phyloP scores from a whole-genome alignment of 177 flowering plant genomes.

The Tripterygium wilfordii region DNA sequence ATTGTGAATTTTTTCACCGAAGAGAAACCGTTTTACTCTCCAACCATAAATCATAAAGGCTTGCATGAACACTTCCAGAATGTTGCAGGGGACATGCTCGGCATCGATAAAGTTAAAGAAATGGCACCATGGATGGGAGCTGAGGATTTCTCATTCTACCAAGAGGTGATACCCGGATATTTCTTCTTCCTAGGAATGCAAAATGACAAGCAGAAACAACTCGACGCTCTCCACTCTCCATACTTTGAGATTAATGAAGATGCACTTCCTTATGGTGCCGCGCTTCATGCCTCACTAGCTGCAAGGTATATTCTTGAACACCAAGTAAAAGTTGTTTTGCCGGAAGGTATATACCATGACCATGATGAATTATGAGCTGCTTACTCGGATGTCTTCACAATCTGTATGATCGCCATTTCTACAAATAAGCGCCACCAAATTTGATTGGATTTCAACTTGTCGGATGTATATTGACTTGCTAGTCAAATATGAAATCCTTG shows the following conservation, averaged over 20 bases:
- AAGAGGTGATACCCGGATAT: conserved; percentile 57
- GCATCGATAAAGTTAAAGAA: conserved; percentile 26
- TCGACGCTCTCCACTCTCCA: conserved; percentile 39
- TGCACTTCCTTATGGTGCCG: conserved; percentile 57
- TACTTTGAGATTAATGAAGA: conserved; percentile 51
- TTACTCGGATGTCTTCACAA: background rate
- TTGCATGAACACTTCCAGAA: conserved; percentile 41
- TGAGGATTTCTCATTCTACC: conserved; percentile 66
- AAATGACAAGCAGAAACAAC: conserved; percentile 16
- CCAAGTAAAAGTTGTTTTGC: conserved; percentile 9
- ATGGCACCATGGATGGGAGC: conserved; percentile 51
- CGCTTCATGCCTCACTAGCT: conserved; percentile 67
- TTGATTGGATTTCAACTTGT: no score
- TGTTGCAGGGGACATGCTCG: conserved; percentile 51
- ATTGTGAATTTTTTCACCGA: conserved; percentile 33
- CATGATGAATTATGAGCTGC: conserved; percentile 47
- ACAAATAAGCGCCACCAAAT: no score
- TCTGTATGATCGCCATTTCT: background rate
- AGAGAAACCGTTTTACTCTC: conserved; percentile 41
- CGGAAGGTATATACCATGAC: conserved; percentile 1
- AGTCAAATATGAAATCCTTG: no score
- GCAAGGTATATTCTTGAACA: conserved; percentile 39
- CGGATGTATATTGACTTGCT: no score
- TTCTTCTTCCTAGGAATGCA: conserved; percentile 55
- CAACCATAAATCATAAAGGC: conserved; percentile 37